phyloP scores from a whole-genome alignment of 75 land plant genomes.

The Pseudotsuga menziesii region DNA sequence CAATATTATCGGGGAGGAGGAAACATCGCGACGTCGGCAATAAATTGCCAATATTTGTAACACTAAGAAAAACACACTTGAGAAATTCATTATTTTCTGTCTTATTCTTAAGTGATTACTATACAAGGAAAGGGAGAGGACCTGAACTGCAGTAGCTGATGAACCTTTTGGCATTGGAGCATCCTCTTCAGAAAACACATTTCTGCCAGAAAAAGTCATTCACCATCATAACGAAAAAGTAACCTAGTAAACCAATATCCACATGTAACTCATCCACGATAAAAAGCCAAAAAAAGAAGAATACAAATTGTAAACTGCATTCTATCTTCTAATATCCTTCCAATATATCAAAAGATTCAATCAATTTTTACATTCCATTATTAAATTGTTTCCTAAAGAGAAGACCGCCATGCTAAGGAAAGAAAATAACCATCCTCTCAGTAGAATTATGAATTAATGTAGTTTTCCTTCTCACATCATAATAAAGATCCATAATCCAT shows the following conservation, averaged over 20 bases:
- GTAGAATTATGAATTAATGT: no score
- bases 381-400: neutral
- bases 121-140: conserved; percentile 8
- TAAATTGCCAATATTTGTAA: no score
- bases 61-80: neutral
- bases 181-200: conserved; percentile 87
- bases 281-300: neutral
- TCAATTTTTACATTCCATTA: neutral
- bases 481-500: no score
- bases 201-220: conserved; percentile 41
- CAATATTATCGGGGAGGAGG: no score
- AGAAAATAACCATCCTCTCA: no score
- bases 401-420: no score
- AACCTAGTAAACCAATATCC: neutral
- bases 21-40: no score
- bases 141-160: conserved; percentile 62
- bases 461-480: no score
- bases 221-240: neutral
- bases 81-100: neutral
- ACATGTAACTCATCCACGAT: neutral
- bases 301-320: conserved; percentile 1
- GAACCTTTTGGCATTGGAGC: conserved; percentile 53
- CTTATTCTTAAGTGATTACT: neutral
- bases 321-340: neutral
- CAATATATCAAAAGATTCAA: conserved; percentile 7